Base-by-base conservation (phyloP, 768 basidiomycete genomes). In the Antrodiella citrinella region DNA sequence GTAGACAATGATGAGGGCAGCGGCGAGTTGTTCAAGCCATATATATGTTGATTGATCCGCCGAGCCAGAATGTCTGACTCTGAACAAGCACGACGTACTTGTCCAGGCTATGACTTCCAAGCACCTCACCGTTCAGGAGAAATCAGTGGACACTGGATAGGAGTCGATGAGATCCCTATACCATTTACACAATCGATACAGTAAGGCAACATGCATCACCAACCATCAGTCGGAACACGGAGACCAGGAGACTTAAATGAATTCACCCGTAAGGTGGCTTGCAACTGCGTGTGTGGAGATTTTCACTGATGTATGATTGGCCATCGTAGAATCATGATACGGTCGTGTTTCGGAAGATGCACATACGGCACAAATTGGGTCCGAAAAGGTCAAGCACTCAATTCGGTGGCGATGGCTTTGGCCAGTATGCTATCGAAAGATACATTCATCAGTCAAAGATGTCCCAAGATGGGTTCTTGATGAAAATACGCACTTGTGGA, bases 401-500 rank as follows among this genome's bases (percentile, higher is more conserved):
- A 66, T 2, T 56, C 53, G 2, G 76, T 77, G 11, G 75, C 67
- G 48, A 80, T 71, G 15, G 72, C 72, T 54, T 75, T 73, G n/a
- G 77, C 76, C 35, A 79, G 67, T 30, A 72, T 63, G 52, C 78
- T 80, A 53, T n/a, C 38, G 25, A 20, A 46, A 45, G 44, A 10
- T 13, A 9, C 4, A 7, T 60, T 12, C 51, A 47, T 44, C 39
- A 43, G 30, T 48, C n/a, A 11, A 2, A 15, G 21, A 23, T 46
- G 22, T 15, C 12, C 25, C 30, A 52, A 24, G 26, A 64, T 35
- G 15, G 30, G 7, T 35, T 15, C 22, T 24, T 12, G 11, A 49
- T 22, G 18, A 4, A 15, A 12, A n/a, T n/a, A 52, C 76, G 56
- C 57, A 81, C 81, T 78, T 69, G 57, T 82, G 81, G 50, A 84